Percentiles rank a stretch among this genome's conserved stretches.
Conservation (phyloP, 352 stramenopile genomes). For the Blastocystis sp. region DNA sequence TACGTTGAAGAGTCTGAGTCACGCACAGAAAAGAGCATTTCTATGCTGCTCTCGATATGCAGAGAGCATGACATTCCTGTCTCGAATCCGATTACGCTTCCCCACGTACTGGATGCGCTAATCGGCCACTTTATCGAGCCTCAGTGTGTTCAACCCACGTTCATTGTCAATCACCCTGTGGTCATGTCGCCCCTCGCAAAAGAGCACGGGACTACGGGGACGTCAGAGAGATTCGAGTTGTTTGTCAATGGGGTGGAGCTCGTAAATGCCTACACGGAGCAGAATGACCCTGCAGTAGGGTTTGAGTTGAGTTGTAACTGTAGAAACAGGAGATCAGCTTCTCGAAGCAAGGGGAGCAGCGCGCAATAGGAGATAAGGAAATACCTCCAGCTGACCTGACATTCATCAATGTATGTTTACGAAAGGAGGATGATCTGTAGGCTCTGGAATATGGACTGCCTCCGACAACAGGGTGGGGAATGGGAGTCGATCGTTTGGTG, state of each 20-base stretch:
- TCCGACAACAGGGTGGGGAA: conserved; percentile 89
- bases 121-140: conserved; percentile 78
- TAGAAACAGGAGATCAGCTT: conserved; percentile 72
- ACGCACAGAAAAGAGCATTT: conserved; percentile 69
- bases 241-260: conserved; percentile 91
- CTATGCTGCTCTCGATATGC: conserved; percentile 71
- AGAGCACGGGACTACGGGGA: conserved; percentile 82
- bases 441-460: conserved; percentile 92
- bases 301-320: conserved; percentile 68
- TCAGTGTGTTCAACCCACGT: conserved; percentile 87
- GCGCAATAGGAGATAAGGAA: conserved; percentile 74
- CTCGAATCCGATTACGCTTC: conserved; percentile 70
- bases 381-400: conserved; percentile 86
- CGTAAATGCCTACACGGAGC: conserved; percentile 96
- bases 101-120: conserved; percentile 77
- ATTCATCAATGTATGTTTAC: conserved; percentile 73
- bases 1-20: background rate
- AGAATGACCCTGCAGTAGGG: conserved; percentile 90
- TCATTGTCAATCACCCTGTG: conserved; percentile 96
- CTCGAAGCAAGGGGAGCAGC: conserved; percentile 74
- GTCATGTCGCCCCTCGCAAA: conserved; percentile 85
- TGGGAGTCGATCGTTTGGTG: conserved; percentile 91
- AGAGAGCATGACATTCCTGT: conserved; percentile 73
- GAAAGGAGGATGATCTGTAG: conserved; percentile 62
- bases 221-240: conserved; percentile 96